A percentile compares a stretch with the other conserved stretches of the same genome.
Conservation (phyloP, 2,329 filamentous ascomycete genomes). For the Teratosphaeria destructans region DNA sequence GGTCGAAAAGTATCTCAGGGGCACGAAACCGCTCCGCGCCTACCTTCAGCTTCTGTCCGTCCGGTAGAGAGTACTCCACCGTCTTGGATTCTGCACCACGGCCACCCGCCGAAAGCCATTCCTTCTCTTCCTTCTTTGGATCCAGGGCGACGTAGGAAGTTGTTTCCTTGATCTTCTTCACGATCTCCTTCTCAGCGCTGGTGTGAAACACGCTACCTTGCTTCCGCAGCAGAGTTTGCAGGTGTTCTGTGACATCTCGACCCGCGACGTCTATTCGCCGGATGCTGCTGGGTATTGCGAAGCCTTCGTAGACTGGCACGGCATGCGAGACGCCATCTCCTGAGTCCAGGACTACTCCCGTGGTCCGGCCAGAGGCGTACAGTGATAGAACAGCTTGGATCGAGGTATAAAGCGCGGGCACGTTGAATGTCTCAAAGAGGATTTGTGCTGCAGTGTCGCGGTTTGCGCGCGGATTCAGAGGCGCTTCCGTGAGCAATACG, state of each 20-base stretch:
- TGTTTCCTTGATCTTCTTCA: constrained; percentile 91
- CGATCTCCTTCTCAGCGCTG: constrained; percentile 98
- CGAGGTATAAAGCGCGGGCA: constrained; percentile 89
- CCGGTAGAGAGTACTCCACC: constrained; percentile 80
- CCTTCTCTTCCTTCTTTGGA: constrained; percentile 89
- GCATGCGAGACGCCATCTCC: constrained; percentile 96
- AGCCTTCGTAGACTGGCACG: constrained; percentile 94
- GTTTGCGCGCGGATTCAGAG: constrained; percentile 88
- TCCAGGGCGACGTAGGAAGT: constrained; percentile 85
- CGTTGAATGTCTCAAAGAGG: constrained; percentile 97
- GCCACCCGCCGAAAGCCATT: constrained; percentile 64
- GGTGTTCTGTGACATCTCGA: constrained; percentile 87
- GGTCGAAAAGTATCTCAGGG: constrained; percentile 94
- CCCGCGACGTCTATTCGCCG: constrained; percentile 92
- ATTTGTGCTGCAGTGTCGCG: constrained; percentile 95
- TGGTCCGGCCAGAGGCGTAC: constrained; percentile 91
- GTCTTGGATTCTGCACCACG: constrained; percentile 61
- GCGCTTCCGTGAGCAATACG: constrained; percentile 89
- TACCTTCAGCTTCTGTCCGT: constrained; percentile 89
- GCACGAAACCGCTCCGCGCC: constrained; percentile 91
- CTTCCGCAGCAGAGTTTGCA: constrained; percentile 85
- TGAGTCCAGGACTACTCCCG: constrained; percentile 87
- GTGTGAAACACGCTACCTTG: constrained; percentile 93
- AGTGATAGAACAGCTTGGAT: constrained; percentile 94
- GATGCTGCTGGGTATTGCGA: constrained; percentile 92